phyloP scores from a whole-genome alignment of 768 basidiomycete species.

The Erythrobasidium yunnanense region DNA sequence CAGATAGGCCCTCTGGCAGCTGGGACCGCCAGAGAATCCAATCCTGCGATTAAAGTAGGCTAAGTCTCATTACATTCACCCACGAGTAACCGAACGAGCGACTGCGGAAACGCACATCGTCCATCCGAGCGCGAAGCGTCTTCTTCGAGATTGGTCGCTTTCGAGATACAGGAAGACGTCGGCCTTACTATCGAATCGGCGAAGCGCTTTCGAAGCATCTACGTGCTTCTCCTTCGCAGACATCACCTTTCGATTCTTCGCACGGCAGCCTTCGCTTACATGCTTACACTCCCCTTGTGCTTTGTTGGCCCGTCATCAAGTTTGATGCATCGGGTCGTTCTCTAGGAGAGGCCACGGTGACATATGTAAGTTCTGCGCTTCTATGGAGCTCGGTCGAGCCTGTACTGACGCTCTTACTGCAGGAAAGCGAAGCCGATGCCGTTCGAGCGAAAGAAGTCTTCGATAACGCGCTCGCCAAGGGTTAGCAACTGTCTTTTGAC shows the following conservation, averaged over 20 bases:
- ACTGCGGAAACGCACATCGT: not conserved
- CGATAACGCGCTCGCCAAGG: slow-evolving; percentile 37
- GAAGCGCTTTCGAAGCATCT: not conserved
- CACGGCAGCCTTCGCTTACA: not conserved
- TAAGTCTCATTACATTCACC: not conserved
- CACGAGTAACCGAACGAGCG: not conserved
- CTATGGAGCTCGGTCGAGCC: not conserved
- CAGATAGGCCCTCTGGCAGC: slow-evolving; percentile 35
- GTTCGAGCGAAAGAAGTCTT: slow-evolving; percentile 35
- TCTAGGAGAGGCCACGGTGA: slow-evolving; percentile 31
- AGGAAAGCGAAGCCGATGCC: slow-evolving; percentile 30
- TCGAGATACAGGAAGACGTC: not conserved
- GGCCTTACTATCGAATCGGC: no score
- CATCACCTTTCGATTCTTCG: not conserved
- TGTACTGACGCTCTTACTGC: not conserved
- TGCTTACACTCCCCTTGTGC: no score
- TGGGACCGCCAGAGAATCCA: not conserved
- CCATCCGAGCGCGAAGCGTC: no score
- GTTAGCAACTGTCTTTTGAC: slow-evolving; percentile 9
- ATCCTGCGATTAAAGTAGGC: slow-evolving; percentile 38
- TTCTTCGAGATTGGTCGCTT: no score
- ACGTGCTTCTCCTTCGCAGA: not conserved
- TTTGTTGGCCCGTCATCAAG: not conserved
- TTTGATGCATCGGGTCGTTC: slow-evolving; percentile 35
- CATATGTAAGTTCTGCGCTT: slow-evolving; percentile 14